A percentile compares a stretch with the other conserved stretches of the same genome.
phyloP scores from a whole-genome alignment of 345 rosid genomes.

The Aethionema arabicum region DNA sequence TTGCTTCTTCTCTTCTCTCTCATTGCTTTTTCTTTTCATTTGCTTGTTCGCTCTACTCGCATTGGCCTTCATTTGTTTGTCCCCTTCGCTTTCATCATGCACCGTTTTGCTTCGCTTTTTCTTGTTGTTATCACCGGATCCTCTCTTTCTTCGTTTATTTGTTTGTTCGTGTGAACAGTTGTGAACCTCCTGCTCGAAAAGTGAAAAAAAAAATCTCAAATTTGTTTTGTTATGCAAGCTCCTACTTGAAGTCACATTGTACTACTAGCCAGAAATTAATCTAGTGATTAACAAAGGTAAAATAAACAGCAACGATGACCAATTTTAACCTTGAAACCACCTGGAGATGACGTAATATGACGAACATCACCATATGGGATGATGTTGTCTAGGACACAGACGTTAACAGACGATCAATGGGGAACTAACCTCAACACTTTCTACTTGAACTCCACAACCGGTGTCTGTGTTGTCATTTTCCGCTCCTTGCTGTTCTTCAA shows the following conservation, averaged over 20 bases:
- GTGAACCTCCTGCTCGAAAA: constrained; percentile 40
- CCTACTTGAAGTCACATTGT: background rate
- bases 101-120: constrained; percentile 32
- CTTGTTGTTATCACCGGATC: constrained; percentile 18
- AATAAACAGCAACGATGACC: background rate
- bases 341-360: background rate
- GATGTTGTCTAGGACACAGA: background rate
- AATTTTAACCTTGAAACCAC: constrained; percentile 13
- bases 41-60: constrained; percentile 34
- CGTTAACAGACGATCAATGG: constrained; percentile 16
- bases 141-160: constrained; percentile 24
- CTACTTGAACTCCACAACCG: constrained; percentile 24
- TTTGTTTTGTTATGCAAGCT: constrained; percentile 14
- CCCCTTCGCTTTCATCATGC: constrained; percentile 18
- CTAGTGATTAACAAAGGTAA: constrained; percentile 6
- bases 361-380: no score
- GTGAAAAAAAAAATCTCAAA: constrained; percentile 3
- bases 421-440: constrained; percentile 30
- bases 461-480: constrained; percentile 31
- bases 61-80: constrained; percentile 17
- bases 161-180: constrained; percentile 33
- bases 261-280: background rate
- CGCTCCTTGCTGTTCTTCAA: constrained; percentile 36
- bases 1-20: constrained; percentile 34
- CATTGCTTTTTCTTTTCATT: constrained; percentile 14